phyloP scores from a whole-genome alignment of 768 basidiomycete species.

The Lentinula boryana region DNA sequence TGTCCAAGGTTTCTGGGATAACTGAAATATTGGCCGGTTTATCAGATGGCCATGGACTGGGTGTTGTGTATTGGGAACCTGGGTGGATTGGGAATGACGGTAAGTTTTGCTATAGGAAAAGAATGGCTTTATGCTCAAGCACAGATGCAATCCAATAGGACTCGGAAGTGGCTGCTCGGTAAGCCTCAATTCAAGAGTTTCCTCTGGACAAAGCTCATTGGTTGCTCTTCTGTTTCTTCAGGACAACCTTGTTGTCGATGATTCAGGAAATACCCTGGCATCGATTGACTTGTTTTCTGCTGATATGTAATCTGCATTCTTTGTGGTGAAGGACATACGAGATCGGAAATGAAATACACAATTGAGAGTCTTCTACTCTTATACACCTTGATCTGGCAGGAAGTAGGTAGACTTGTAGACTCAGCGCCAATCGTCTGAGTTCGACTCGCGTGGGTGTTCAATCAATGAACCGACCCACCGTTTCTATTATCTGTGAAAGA shows the following conservation, averaged over 20 bases:
- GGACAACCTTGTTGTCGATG: conserved; percentile 44
- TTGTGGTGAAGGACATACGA: too few relatives aligned
- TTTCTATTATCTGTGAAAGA: too few relatives aligned
- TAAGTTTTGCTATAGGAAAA: conserved; percentile 9
- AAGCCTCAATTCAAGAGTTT: conserved; percentile 6
- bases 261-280: conserved; percentile 34
- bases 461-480: too few relatives aligned
- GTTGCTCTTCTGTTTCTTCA: conserved; percentile 12
- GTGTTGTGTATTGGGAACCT: conserved; percentile 60
- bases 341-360: too few relatives aligned
- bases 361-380: too few relatives aligned
- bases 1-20: conserved; percentile 28
- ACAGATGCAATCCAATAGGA: not conserved
- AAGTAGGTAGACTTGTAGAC: too few relatives aligned
- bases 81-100: conserved; percentile 56
- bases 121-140: not conserved
- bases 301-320: not conserved
- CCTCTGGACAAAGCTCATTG: not conserved
- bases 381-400: too few relatives aligned
- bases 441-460: too few relatives aligned
- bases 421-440: too few relatives aligned
- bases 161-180: conserved; percentile 37
- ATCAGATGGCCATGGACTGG: conserved; percentile 40
- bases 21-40: conserved; percentile 37
- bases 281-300: conserved; percentile 12